A percentile compares a stretch with the other conserved stretches of the same genome.
Evolutionary conservation across 1,139 yeast genomes (phyloP).

Genomic region (Yamadazyma taylorii): DNA sequence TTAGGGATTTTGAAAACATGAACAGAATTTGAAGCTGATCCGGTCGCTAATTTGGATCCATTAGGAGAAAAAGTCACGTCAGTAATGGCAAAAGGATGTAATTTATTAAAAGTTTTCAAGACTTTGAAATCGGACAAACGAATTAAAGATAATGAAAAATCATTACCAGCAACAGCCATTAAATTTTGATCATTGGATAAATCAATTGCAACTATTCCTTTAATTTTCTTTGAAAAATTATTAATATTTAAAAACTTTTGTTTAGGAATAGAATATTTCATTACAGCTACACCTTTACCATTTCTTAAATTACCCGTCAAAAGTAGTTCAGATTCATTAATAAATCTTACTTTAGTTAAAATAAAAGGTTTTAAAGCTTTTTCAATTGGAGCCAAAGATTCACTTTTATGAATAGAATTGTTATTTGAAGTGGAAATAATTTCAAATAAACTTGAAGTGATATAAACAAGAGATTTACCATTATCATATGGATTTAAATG

Average conservation of each 20-base stretch:
- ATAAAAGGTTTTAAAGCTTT: slow-evolving; percentile 31
- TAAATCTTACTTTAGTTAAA: slow-evolving; percentile 61
- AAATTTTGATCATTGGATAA: slow-evolving; percentile 43
- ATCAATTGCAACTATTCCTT: slow-evolving; percentile 73
- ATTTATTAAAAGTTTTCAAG: slow-evolving; percentile 52
- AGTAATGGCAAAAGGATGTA: slow-evolving; percentile 83
- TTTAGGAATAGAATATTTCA: slow-evolving; percentile 42
- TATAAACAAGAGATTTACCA: slow-evolving; percentile 55
- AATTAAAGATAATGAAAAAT: slow-evolving; percentile 61
- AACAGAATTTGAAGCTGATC: slow-evolving; percentile 78
- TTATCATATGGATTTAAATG: slow-evolving; percentile 37
- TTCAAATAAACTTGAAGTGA: slow-evolving; percentile 55
- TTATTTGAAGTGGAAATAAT: slow-evolving; percentile 37
- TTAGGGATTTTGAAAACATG: slow-evolving; percentile 62
- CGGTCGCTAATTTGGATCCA: slow-evolving; percentile 68
- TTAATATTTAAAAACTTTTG: slow-evolving; percentile 44
- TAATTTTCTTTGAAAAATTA: slow-evolving; percentile 52
- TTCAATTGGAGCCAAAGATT: slow-evolving; percentile 19
- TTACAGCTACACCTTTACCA: slow-evolving; percentile 39
- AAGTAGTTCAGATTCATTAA: slow-evolving; percentile 51
- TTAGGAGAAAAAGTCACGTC: slow-evolving; percentile 68
- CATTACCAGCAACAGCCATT: slow-evolving; percentile 75
- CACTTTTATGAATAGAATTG: slow-evolving; percentile 24
- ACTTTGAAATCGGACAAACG: slow-evolving; percentile 52
- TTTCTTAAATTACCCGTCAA: slow-evolving; percentile 55